Base-by-base conservation (phyloP, 805 yeast species). In the Jamesozyma spencerorum region DNA sequence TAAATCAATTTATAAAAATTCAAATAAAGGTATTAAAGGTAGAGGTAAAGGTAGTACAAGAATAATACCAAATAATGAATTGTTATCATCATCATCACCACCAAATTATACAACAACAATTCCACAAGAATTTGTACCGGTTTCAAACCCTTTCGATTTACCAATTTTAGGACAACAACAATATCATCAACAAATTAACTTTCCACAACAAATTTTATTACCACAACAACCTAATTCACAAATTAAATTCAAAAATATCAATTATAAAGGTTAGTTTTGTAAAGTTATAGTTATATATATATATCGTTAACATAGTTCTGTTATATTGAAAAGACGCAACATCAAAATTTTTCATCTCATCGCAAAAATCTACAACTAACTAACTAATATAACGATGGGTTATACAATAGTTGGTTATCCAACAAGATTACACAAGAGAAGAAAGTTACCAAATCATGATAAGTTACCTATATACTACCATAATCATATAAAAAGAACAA, bases 11-110 rank as follows among this genome's bases (percentile, higher is more conserved):
- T 88, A 90, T 65, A 85, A 85, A 60, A 86, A 88, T 58, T 76
- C 92, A 34, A 88, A 88, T 56, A 77, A 85, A 54, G 97, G 97
- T 15, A 88, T 88, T 46, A 79, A 85, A 50, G 97, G 97, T 20
- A 74, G 97, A 44, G 97, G 97, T 4, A 84, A 77, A 52, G 56
- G 54, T 2, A 45, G 49, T 18, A 45, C 55, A 15, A 45, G 45
- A 15, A 43, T 50, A 5, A 34, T 45, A 17, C 55, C 48, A 22
- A 40, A 43, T 18, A 39, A 41, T 17, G 34, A 41, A 13, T 18
- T 29, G 15, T 11, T 15, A 18, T 5, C 18, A 14, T 31, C 34
- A 31, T 8, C 18, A 12, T 14, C 32, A 14, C 19, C 20, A 10
- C 5, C 4, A 5, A 18, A 31, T 17, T 19, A 15, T 11, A 15